These are phyloP conservation scores for Sordariomycetes sp. DNA, from an alignment of 2,329 filamentous ascomycete species.

Conservation along the genomic window DNA sequence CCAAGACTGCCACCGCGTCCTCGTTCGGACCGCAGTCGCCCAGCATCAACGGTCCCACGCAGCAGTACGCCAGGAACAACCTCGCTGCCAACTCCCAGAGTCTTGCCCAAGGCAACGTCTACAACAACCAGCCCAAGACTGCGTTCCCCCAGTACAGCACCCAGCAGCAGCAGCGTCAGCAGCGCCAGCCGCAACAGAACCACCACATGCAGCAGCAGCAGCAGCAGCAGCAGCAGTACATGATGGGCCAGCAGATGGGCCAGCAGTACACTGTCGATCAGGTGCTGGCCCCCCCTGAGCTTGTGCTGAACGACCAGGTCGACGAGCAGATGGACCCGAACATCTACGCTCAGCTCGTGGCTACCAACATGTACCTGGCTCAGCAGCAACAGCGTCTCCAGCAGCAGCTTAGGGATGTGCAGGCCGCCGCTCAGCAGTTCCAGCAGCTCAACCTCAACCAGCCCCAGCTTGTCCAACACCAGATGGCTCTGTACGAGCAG, in stretches of 20 bases:
- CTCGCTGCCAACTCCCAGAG: conserved; percentile 34
- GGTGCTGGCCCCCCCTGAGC: conserved; percentile 72
- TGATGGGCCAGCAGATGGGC: conserved; percentile 21
- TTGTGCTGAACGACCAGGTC: conserved; percentile 62
- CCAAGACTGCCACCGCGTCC: conserved; percentile 70
- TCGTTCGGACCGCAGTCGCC: conserved; percentile 63
- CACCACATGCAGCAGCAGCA: conserved; percentile 19
- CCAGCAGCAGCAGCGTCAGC: conserved; percentile 17
- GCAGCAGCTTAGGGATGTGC: conserved; percentile 81
- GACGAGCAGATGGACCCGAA: conserved; percentile 75
- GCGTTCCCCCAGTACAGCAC: conserved; percentile 40
- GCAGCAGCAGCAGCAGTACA: conserved; percentile 12
- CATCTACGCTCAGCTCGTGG: conserved; percentile 79
- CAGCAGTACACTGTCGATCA: conserved; percentile 74
- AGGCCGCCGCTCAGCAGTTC: conserved; percentile 74
- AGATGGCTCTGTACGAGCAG: conserved; percentile 36
- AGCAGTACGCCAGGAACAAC: conserved; percentile 34
- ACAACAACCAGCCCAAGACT: conserved; percentile 47
- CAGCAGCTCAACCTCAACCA: conserved; percentile 64
- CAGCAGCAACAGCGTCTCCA: conserved; percentile 93
- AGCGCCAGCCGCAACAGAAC: conserved; percentile 9
- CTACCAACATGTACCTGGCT: conserved; percentile 84
- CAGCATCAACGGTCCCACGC: conserved; percentile 25
- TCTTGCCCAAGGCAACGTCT: conserved; percentile 30
- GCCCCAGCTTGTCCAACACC: conserved; percentile 35